Evolutionary conservation across 2,329 filamentous ascomycete species (phyloP).

Genomic region (Colletotrichum liriopes): DNA sequence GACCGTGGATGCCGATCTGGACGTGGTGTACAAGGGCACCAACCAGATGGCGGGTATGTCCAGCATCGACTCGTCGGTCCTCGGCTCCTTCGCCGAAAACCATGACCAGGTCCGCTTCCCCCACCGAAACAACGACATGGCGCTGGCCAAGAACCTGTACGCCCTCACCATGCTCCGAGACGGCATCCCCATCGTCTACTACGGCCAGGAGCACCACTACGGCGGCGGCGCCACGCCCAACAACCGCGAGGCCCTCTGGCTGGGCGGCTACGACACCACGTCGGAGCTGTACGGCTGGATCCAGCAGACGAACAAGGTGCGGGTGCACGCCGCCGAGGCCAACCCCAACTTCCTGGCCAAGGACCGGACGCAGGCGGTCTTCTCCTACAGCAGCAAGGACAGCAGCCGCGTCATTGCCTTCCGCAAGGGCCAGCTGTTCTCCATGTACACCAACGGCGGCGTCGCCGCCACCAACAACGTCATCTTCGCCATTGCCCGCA

Average conservation of each 20-base stretch:
- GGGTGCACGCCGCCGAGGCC: constrained; percentile 46
- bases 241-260: constrained; percentile 73
- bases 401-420: constrained; percentile 40
- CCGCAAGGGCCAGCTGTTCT: constrained; percentile 42
- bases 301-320: constrained; percentile 64
- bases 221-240: constrained; percentile 61
- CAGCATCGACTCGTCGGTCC: constrained; percentile 47
- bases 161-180: constrained; percentile 72
- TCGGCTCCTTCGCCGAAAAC: constrained; percentile 69
- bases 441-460: constrained; percentile 59
- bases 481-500: constrained; percentile 53
- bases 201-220: constrained; percentile 77
- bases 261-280: constrained; percentile 60
- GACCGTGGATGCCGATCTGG: constrained; percentile 44
- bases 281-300: constrained; percentile 66
- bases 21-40: constrained; percentile 48
- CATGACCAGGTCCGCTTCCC: constrained; percentile 69
- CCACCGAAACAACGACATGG: constrained; percentile 66
- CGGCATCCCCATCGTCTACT: constrained; percentile 76
- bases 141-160: constrained; percentile 73
- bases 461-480: constrained; percentile 50
- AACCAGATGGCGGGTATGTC: constrained; percentile 36
- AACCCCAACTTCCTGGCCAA: constrained; percentile 33
- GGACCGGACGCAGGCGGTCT: constrained; percentile 33
- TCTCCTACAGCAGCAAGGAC: constrained; percentile 31